A percentile compares a stretch with the other conserved stretches of the same genome.
Conservation (phyloP, 2,329 filamentous ascomycete genomes). For the Monilinia polystroma region DNA sequence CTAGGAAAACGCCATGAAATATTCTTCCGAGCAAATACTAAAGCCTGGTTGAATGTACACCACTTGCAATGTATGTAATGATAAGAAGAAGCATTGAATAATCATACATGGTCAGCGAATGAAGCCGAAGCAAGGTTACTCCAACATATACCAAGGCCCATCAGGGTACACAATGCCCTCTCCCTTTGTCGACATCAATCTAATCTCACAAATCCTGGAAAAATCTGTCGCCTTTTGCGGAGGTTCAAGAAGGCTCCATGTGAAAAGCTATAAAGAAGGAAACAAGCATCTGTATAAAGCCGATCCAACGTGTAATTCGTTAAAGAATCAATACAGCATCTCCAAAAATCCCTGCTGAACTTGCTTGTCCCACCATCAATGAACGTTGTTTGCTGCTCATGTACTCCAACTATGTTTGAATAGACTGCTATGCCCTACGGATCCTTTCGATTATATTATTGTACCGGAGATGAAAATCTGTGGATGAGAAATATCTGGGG, state of each 20-base stretch:
- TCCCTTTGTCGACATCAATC: neutral
- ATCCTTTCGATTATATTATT: neutral
- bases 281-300: neutral
- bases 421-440: neutral
- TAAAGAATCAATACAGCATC: neutral
- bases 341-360: neutral
- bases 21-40: neutral
- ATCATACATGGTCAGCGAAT: conserved; percentile 12
- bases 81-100: neutral
- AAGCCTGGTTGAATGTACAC: neutral
- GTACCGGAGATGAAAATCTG: neutral
- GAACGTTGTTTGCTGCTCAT: neutral
- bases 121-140: conserved; percentile 14
- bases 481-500: conserved; percentile 14
- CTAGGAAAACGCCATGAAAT: conserved; percentile 5
- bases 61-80: conserved; percentile 4
- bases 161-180: neutral
- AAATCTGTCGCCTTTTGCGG: neutral
- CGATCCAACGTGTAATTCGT: neutral
- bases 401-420: neutral
- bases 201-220: neutral
- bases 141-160: neutral
- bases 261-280: neutral
- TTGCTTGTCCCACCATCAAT: neutral
- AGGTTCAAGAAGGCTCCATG: neutral